Percentiles rank a stretch among this genome's conserved stretches.
Conservation (phyloP, 2,329 filamentous ascomycete species). For the Trichoderma harzianum region DNA sequence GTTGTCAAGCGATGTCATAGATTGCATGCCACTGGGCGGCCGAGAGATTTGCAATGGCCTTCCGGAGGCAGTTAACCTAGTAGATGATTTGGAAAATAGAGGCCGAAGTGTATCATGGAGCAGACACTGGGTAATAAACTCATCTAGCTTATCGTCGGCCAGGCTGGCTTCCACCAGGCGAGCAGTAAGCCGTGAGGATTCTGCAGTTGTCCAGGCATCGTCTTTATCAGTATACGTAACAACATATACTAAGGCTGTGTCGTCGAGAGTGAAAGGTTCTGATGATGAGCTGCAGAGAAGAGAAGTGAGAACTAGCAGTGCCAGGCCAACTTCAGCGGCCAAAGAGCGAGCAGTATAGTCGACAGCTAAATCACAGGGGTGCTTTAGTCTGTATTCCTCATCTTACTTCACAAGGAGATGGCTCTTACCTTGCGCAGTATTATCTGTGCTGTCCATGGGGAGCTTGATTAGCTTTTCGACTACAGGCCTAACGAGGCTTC, state of each 20-base stretch:
- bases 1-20: constrained; percentile 10
- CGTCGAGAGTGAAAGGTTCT: background rate
- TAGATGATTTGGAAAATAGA: constrained; percentile 58
- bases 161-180: constrained; percentile 33
- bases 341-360: constrained; percentile 6
- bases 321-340: constrained; percentile 10
- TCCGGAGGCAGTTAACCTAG: constrained; percentile 33
- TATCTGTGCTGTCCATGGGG: background rate
- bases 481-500: background rate
- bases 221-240: constrained; percentile 31
- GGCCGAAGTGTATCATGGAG: constrained; percentile 63
- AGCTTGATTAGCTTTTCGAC: background rate
- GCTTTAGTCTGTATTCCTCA: background rate
- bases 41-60: constrained; percentile 24
- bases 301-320: background rate
- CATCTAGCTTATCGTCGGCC: constrained; percentile 11
- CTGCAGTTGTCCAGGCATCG: constrained; percentile 39
- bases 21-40: background rate
- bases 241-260: constrained; percentile 29
- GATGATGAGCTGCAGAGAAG: background rate
- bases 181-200: constrained; percentile 30
- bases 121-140: constrained; percentile 53
- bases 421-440: background rate
- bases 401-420: no score
- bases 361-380: background rate